Evolutionary conservation across 495 filamentous ascomycete species (phyloP), one percentile per base, ranked within the genome.

Genomic region (Chaetomium fimeti): DNA sequence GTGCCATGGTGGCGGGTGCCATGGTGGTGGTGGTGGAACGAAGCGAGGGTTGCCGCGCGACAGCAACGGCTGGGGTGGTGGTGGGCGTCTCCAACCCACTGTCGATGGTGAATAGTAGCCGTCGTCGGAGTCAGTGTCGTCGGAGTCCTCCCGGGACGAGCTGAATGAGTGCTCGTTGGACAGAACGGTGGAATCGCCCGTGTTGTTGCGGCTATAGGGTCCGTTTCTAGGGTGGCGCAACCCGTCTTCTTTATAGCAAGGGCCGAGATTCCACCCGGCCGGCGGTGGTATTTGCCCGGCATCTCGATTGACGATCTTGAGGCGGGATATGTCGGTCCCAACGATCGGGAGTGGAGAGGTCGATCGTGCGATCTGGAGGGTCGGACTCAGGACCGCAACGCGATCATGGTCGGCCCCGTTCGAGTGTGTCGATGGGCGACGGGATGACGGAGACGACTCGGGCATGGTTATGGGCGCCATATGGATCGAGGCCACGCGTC

Each of bases 391-490:
- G 52, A 11, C 40, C 20, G 43, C 32, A 27, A 28, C 36, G 24
- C 38, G 55, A n/a, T 20, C 49, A 54, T 53, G 20, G 20, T 25
- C 54, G 48, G 53, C 48, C 5, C 54, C 57, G 38, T 63, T 42
- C 2, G 54, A 27, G 20, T 27, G 42, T 15, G 29, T 6, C 3
- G 54, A 42, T 11, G 53, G 12, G 53, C 47, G 55, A 2, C 22
- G 48, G 18, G 48, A 59, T 15, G 32, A 9, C 0, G 55, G 24
- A 6, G 7, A 25, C 16, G 55, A 36, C 55, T 22, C 12, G 29
- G 60, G 27, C 18, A 58, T 58, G 32, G 54, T 36, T 25, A 49
- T 12, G 42, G 52, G 32, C n/a, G 65, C 60, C 65, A 67, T 67
- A 11, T 2, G 40, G 8, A 32, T 45, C 12, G 55, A 27, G 47